Percentiles rank a stretch among this genome's conserved stretches.
phyloP scores from a whole-genome alignment of 2,329 filamentous ascomycete genomes.

The Thielaviopsis euricoi region DNA sequence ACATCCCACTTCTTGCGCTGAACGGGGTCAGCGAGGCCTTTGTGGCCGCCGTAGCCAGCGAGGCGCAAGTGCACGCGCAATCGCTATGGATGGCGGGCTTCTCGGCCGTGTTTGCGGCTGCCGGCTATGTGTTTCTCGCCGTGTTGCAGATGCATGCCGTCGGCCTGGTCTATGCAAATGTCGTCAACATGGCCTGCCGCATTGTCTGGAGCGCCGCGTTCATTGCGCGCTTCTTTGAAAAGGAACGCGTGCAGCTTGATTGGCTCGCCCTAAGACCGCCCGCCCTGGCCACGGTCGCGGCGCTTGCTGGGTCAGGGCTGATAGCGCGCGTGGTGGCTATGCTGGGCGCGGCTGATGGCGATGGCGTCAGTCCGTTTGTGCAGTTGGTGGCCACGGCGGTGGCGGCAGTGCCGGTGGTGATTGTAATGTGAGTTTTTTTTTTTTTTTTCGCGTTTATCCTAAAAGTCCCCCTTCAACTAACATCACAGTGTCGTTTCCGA shows the following conservation, averaged over 20 bases:
- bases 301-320: conserved; percentile 26
- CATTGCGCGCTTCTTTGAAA: conserved; percentile 46
- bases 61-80: conserved; percentile 59
- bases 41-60: conserved; percentile 68
- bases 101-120: conserved; percentile 56
- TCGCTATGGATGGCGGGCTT: conserved; percentile 73
- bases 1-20: conserved; percentile 78
- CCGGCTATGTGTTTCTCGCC: conserved; percentile 61
- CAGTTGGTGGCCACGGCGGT: too few relatives aligned
- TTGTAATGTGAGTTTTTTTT: conserved; percentile 39
- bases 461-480: too few relatives aligned
- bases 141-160: conserved; percentile 53
- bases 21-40: conserved; percentile 91
- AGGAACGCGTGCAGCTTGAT: conserved; percentile 25
- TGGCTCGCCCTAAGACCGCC: conserved; percentile 27
- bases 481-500: conserved; percentile 1
- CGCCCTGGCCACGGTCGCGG: conserved; percentile 25
- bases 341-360: conserved; percentile 24
- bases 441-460: too few relatives aligned
- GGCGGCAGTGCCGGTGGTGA: conserved; percentile 34
- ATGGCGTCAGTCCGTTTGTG: conserved; percentile 30
- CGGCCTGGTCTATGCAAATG: conserved; percentile 75
- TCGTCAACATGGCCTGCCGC: conserved; percentile 73
- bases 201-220: conserved; percentile 69
- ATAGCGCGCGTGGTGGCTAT: conserved; percentile 18